A percentile compares a stretch with the other conserved stretches of the same genome.
phyloP scores from a whole-genome alignment of 1,284 basidiomycete genomes.

The Takashimella tepidaria region DNA sequence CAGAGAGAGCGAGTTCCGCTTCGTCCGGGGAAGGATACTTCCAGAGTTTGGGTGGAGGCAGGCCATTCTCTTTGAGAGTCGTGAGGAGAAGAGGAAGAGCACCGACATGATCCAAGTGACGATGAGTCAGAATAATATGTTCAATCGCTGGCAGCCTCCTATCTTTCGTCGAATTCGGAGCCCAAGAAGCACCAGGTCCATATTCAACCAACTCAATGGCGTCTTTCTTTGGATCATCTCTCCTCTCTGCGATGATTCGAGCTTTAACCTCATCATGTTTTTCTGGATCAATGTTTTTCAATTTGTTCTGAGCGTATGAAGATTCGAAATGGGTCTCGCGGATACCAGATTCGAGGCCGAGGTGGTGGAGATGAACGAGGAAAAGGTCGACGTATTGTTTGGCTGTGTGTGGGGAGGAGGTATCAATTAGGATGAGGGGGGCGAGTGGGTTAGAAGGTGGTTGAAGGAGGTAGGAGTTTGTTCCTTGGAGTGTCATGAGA shows the following conservation, averaged over 20 bases:
- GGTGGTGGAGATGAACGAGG: constrained; percentile 30
- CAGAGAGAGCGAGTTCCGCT: constrained; percentile 19
- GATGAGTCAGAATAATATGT: constrained; percentile 86
- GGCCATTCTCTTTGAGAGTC: constrained; percentile 54
- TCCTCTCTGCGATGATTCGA: constrained; percentile 12
- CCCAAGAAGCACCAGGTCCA: constrained; percentile 23
- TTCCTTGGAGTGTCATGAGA: constrained; percentile 88
- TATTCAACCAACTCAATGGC: constrained; percentile 24
- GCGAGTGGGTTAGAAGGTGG: constrained; percentile 53
- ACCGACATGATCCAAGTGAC: constrained; percentile 79
- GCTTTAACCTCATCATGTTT: constrained; percentile 17
- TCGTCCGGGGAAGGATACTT: constrained; percentile 47
- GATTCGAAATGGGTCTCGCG: constrained; percentile 36
- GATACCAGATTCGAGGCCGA: constrained; percentile 41
- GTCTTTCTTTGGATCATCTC: constrained; percentile 16
- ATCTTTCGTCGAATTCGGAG: constrained; percentile 8
- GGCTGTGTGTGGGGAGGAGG: constrained; percentile 66
- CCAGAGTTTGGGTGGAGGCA: constrained; percentile 48
- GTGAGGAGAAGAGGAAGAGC: constrained; percentile 69
- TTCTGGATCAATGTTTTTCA: constrained; percentile 21
- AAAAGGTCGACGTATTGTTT: constrained; percentile 40
- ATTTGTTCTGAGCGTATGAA: constrained; percentile 10
- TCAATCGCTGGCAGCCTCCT: constrained; percentile 51
- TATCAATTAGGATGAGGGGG: constrained; percentile 78
- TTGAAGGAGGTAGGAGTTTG: constrained; percentile 82